Evolutionary conservation across 1,139 yeast species (phyloP).

Genomic region (Pichia sp.): DNA sequence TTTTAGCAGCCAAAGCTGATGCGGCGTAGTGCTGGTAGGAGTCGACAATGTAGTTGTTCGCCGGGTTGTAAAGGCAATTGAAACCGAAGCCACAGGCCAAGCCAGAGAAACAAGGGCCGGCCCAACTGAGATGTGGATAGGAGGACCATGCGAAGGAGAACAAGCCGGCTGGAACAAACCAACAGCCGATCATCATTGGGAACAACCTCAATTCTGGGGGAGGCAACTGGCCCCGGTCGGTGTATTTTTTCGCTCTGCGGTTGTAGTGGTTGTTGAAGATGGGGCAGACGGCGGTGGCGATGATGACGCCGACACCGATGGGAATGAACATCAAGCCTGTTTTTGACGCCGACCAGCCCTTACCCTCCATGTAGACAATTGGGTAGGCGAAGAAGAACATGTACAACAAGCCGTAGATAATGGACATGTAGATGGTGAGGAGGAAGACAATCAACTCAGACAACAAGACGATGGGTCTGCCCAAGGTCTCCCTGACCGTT

Average conservation of each 20-base stretch:
- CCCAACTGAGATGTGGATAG: constrained; percentile 52
- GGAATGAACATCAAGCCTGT: constrained; percentile 86
- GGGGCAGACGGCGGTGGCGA: constrained; percentile 51
- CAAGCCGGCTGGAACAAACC: constrained; percentile 56
- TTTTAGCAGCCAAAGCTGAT: constrained; percentile 63
- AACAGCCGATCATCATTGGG: constrained; percentile 62
- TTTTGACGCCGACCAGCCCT: constrained; percentile 61
- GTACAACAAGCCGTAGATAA: constrained; percentile 53
- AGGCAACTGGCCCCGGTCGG: constrained; percentile 50
- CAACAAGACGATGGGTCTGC: constrained; percentile 48
- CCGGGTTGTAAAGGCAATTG: constrained; percentile 57
- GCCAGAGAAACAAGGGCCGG: constrained; percentile 61
- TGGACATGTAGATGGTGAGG: constrained; percentile 57
- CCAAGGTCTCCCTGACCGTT: constrained; percentile 45
- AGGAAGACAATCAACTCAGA: constrained; percentile 53
- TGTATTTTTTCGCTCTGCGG: constrained; percentile 45
- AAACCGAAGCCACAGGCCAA: constrained; percentile 60
- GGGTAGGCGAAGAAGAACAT: constrained; percentile 70
- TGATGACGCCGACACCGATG: constrained; percentile 60
- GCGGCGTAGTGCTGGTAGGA: constrained; percentile 72
- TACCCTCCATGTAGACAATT: constrained; percentile 59
- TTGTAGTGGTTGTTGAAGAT: constrained; percentile 56
- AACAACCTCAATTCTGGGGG: constrained; percentile 59
- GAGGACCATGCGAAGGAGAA: constrained; percentile 64
- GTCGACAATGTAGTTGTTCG: constrained; percentile 66